These are phyloP conservation scores for Dissoconium aciculare DNA, from an alignment of 2,329 filamentous ascomycete species.

Conservation along the genomic window DNA sequence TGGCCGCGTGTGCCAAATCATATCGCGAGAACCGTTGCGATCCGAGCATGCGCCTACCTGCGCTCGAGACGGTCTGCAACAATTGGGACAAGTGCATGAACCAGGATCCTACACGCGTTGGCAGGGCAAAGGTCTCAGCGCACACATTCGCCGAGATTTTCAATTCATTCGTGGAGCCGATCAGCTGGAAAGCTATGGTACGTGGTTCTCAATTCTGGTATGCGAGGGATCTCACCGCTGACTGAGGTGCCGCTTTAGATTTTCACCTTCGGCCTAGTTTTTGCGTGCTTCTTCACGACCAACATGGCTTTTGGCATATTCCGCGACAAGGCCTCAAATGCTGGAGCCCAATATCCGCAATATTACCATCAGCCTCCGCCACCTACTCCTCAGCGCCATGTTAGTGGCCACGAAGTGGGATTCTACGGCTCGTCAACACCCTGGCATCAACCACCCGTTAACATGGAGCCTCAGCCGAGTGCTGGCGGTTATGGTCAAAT, in stretches of 20 bases:
- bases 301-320: conserved; percentile 47
- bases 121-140: conserved; percentile 64
- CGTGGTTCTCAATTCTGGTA: conserved; percentile 15
- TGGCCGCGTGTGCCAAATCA: conserved; percentile 55
- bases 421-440: conserved; percentile 17
- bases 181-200: conserved; percentile 70
- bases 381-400: conserved; percentile 22
- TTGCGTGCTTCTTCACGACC: conserved; percentile 40
- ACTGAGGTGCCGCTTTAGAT: conserved; percentile 19
- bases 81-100: conserved; percentile 83
- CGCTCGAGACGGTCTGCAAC: conserved; percentile 56
- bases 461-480: conserved; percentile 22
- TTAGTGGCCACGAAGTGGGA: conserved; percentile 16
- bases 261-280: conserved; percentile 34
- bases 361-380: conserved; percentile 17
- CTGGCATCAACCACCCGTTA: conserved; percentile 16
- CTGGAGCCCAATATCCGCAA: conserved; percentile 11
- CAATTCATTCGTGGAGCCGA: conserved; percentile 82
- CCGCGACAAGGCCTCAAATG: conserved; percentile 26
- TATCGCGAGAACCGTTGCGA: conserved; percentile 66
- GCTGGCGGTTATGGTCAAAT: conserved; percentile 18
- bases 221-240: conserved; percentile 26
- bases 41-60: conserved; percentile 51
- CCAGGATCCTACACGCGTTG: conserved; percentile 62
- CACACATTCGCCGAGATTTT: conserved; percentile 84